Percentiles rank a stretch among this genome's conserved stretches.
Evolutionary conservation across 192 early-diverging fungal species (phyloP).

Genomic region (Helicostylum pulchrum): DNA sequence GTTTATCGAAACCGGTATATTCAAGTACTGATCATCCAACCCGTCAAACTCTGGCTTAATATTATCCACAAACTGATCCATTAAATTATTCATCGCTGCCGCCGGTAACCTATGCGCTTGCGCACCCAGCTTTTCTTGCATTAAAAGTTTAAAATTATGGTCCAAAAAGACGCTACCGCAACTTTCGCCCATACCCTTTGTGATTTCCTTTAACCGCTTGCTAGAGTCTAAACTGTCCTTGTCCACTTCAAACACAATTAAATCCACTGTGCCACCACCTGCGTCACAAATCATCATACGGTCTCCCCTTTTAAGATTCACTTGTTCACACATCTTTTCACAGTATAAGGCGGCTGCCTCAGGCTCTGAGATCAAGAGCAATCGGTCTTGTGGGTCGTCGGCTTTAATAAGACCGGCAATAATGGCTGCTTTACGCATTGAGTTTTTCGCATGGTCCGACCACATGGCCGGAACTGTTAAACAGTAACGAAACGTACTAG

Average conservation of each 20-base stretch:
- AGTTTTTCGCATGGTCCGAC: conserved; percentile 44
- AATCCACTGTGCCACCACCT: conserved; percentile 52
- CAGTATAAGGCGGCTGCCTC: conserved; percentile 49
- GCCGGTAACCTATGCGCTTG: conserved; percentile 6
- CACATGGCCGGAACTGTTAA: conserved; percentile 55
- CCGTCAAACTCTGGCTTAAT: conserved; percentile 52
- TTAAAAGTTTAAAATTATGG: conserved; percentile 33
- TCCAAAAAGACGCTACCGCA: conserved; percentile 50
- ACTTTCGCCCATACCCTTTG: conserved; percentile 44
- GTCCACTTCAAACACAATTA: conserved; percentile 54
- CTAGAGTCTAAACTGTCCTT: conserved; percentile 16
- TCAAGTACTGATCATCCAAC: conserved; percentile 42
- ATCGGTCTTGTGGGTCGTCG: conserved; percentile 37
- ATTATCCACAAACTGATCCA: conserved; percentile 43
- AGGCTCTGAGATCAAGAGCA: conserved; percentile 44
- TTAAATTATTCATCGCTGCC: conserved; percentile 12
- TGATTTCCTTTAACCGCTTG: conserved; percentile 41
- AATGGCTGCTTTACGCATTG: conserved; percentile 43
- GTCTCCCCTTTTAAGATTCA: conserved; percentile 38
- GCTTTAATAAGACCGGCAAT: conserved; percentile 37
- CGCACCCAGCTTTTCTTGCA: conserved; percentile 40
- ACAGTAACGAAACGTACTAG: conserved; percentile 43
- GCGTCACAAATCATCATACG: conserved; percentile 51
- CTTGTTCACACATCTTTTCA: conserved; percentile 42
- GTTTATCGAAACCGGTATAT: conserved; percentile 39